Evolutionary conservation across 2,329 filamentous ascomycete genomes (phyloP).

Genomic region (Lasiodiplodia gonubiensis): DNA sequence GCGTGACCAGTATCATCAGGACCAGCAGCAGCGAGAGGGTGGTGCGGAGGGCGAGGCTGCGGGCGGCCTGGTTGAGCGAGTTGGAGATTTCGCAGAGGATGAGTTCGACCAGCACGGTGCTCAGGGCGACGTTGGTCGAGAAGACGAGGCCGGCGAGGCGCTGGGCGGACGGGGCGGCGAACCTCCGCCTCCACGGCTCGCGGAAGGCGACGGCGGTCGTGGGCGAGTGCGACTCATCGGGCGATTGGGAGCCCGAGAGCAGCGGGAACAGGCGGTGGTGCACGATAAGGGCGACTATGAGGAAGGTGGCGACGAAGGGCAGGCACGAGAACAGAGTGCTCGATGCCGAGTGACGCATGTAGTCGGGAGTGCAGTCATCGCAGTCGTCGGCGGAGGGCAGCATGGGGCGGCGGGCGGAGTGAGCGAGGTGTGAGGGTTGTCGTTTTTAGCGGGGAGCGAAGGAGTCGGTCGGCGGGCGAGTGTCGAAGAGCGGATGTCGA

Average conservation of each 20-base stretch:
- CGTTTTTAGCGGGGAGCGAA: background rate
- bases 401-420: constrained; percentile 35
- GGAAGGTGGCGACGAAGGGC: constrained; percentile 75
- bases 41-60: constrained; percentile 69
- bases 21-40: constrained; percentile 75
- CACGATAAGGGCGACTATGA: constrained; percentile 66
- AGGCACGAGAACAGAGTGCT: constrained; percentile 65
- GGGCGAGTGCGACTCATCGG: constrained; percentile 65
- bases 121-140: constrained; percentile 76
- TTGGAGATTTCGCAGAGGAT: constrained; percentile 86
- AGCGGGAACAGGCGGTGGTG: constrained; percentile 73
- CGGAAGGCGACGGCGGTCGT: constrained; percentile 41
- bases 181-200: constrained; percentile 25
- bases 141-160: constrained; percentile 69
- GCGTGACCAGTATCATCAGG: constrained; percentile 75
- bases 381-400: constrained; percentile 54
- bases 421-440: background rate
- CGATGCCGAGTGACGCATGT: constrained; percentile 50
- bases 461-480: background rate
- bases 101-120: constrained; percentile 77
- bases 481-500: background rate
- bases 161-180: constrained; percentile 37
- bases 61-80: constrained; percentile 69
- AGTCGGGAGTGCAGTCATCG: constrained; percentile 64
- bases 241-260: constrained; percentile 59